Conservation (phyloP, 805 yeast genomes). For the Ascoidea asiatica region DNA sequence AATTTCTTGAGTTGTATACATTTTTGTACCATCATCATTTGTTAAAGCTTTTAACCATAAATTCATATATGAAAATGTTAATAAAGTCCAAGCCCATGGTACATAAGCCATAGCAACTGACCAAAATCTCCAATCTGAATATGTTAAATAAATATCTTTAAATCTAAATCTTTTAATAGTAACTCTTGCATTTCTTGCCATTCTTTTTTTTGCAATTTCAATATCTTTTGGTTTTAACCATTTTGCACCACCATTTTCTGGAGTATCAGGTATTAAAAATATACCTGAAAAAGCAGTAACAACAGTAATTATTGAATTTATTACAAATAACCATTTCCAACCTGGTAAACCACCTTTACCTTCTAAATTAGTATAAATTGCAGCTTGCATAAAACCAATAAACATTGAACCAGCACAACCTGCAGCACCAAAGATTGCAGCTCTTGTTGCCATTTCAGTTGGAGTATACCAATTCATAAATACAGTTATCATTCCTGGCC, state of each 20-base stretch:
- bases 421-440: conserved; percentile 40
- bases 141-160: conserved; percentile 31
- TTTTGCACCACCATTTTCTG: conserved; percentile 4
- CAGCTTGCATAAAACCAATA: conserved; percentile 45
- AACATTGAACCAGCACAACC: conserved; percentile 43
- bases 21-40: conserved; percentile 1
- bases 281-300: conserved; percentile 46
- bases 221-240: conserved; percentile 28
- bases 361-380: conserved; percentile 32
- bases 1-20: conserved; percentile 4
- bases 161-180: conserved; percentile 21
- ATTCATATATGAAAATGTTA: conserved; percentile 1
- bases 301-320: conserved; percentile 43
- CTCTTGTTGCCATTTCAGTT: conserved; percentile 32
- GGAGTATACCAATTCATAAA: conserved; percentile 41
- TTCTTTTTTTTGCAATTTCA: conserved; percentile 27
- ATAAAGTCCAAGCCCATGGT: conserved; percentile 2
- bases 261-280: conserved; percentile 10
- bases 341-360: conserved; percentile 38
- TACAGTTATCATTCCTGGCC: conserved; percentile 38
- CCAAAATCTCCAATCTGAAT: conserved; percentile 50
- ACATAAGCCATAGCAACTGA: conserved; percentile 25
- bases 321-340: conserved; percentile 59
- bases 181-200: conserved; percentile 19
- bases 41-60: conserved; percentile 2